Evolutionary conservation across 768 basidiomycete genomes (phyloP).

Genomic region (Lentinula raphanica): DNA sequence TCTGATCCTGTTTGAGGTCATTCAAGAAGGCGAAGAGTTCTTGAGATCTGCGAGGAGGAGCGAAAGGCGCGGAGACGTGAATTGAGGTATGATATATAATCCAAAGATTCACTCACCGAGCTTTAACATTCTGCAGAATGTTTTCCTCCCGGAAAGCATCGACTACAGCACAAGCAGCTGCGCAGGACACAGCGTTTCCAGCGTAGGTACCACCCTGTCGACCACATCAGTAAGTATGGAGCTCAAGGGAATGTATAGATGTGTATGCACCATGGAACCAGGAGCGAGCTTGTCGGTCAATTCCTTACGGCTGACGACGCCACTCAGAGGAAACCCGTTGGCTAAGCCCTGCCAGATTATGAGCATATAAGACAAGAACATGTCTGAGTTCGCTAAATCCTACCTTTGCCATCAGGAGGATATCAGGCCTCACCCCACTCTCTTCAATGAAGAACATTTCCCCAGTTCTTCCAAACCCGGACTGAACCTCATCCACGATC

Average conservation of each 20-base stretch:
- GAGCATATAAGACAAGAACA: neutral
- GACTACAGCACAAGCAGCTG: conserved; percentile 79
- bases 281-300: conserved; percentile 73
- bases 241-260: neutral
- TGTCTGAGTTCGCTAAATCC: neutral
- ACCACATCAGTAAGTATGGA: conserved; percentile 1
- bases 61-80: too few relatives aligned
- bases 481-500: conserved; percentile 84
- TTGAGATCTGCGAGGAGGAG: conserved; percentile 43
- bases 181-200: conserved; percentile 89
- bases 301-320: conserved; percentile 74
- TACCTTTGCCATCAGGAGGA: conserved; percentile 86
- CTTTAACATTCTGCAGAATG: conserved; percentile 75
- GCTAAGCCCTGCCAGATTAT: conserved; percentile 55
- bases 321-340: conserved; percentile 92
- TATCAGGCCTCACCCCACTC: conserved; percentile 82
- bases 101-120: conserved; percentile 44
- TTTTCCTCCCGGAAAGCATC: conserved; percentile 76
- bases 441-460: conserved; percentile 78
- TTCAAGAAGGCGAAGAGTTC: conserved; percentile 66
- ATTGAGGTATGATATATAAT: too few relatives aligned
- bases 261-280: conserved; percentile 64
- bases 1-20: conserved; percentile 48
- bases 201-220: conserved; percentile 81
- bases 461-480: conserved; percentile 86